These are phyloP conservation scores for Candida sp. DNA, from an alignment of 1,139 yeast species.

Conservation along the genomic window DNA sequence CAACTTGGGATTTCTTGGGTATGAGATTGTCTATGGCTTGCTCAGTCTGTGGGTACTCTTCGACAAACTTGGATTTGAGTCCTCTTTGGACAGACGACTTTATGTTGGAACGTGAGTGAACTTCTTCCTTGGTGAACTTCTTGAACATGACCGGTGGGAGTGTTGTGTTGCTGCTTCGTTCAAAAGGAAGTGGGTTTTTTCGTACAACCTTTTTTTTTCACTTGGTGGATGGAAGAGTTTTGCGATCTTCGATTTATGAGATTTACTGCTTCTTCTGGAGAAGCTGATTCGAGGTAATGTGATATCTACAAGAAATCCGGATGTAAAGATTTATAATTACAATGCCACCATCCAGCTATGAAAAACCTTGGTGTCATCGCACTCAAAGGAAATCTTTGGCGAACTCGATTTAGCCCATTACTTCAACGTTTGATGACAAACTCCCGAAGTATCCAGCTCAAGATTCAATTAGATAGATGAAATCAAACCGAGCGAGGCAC, in stretches of 20 bases:
- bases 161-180: not conserved
- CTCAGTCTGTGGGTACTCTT: slow-evolving; percentile 75
- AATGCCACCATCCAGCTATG: slow-evolving; percentile 58
- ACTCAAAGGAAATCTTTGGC: slow-evolving; percentile 70
- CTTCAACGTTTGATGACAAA: slow-evolving; percentile 12
- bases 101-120: slow-evolving; percentile 89
- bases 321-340: slow-evolving; percentile 76
- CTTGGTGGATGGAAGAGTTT: not conserved
- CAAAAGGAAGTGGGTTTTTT: not conserved
- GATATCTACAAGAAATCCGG: not conserved
- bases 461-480: slow-evolving; percentile 37
- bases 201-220: not conserved
- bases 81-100: slow-evolving; percentile 93
- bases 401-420: slow-evolving; percentile 62
- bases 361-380: slow-evolving; percentile 64
- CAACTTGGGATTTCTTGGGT: slow-evolving; percentile 91
- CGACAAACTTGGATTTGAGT: slow-evolving; percentile 71
- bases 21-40: slow-evolving; percentile 78
- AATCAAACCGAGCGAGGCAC: slow-evolving; percentile 71
- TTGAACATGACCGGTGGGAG: slow-evolving; percentile 45
- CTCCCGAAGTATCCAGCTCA: slow-evolving; percentile 56
- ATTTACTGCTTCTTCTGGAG: too few relatives aligned
- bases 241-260: not conserved
- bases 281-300: too few relatives aligned
- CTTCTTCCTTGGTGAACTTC: slow-evolving; percentile 85